A percentile compares a stretch with the other conserved stretches of the same genome.
Evolutionary conservation across 2,329 filamentous ascomycete species (phyloP).

Genomic region (Ophiostoma himal-ulmi): DNA sequence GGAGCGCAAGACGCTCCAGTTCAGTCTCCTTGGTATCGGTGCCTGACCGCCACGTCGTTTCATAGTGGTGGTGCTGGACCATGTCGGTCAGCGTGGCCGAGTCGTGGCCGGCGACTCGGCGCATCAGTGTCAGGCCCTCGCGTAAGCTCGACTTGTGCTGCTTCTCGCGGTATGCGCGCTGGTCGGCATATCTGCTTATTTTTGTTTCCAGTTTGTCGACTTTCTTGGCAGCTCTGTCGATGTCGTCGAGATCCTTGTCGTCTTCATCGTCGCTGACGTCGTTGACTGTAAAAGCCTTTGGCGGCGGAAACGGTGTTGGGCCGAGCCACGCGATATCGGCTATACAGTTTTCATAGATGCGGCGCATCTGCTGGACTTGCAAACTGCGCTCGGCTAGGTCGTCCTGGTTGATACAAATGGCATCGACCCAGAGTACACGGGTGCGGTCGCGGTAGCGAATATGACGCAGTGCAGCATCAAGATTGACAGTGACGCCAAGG

Average conservation of each 20-base stretch:
- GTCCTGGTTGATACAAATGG: conserved; percentile 27
- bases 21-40: not conserved
- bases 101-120: not conserved
- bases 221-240: not conserved
- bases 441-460: not conserved
- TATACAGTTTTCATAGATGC: conserved; percentile 23
- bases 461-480: not conserved
- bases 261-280: not conserved
- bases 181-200: not conserved
- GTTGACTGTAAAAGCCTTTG: not conserved
- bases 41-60: not conserved
- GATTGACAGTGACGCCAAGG: not conserved
- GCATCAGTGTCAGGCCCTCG: conserved; percentile 17
- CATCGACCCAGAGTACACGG: conserved; percentile 25
- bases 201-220: not conserved
- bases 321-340: not conserved
- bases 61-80: not conserved
- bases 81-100: not conserved
- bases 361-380: conserved; percentile 24
- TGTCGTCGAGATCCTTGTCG: not conserved
- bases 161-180: not conserved
- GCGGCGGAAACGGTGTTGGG: not conserved
- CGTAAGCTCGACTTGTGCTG: conserved; percentile 14
- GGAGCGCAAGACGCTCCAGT: not conserved
- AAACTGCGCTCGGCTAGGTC: conserved; percentile 21